These are phyloP conservation scores for Calonectria fujianensis DNA, from an alignment of 2,329 filamentous ascomycete genomes.

Conservation along the genomic window DNA sequence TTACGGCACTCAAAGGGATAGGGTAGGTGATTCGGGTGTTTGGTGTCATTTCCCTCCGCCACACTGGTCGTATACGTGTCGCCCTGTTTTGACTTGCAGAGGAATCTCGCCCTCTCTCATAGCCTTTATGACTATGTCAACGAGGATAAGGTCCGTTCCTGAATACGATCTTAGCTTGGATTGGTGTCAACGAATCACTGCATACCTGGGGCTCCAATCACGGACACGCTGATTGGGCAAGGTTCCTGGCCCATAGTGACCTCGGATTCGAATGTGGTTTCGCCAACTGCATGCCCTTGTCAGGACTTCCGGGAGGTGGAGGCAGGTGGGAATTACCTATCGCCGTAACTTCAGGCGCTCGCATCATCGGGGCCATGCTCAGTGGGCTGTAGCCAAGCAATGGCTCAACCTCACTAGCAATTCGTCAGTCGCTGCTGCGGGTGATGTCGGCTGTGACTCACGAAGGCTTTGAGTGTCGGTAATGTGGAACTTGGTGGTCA, in stretches of 20 bases:
- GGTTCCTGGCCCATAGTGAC: not conserved
- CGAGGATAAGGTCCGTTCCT: not conserved
- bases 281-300: not conserved
- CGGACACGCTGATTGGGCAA: slow-evolving; percentile 1
- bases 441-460: not conserved
- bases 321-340: not conserved
- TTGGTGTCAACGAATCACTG: not conserved
- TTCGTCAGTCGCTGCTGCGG: not conserved
- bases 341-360: not conserved
- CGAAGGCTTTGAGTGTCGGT: not conserved
- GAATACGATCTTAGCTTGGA: not conserved
- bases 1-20: no score
- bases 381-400: not conserved
- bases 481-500: not conserved
- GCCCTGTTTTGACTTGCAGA: not conserved
- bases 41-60: no score
- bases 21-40: no score
- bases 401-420: not conserved
- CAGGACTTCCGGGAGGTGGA: not conserved
- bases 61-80: no score
- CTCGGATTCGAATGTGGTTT: not conserved
- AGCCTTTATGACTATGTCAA: not conserved
- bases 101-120: not conserved
- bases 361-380: slow-evolving; percentile 7
- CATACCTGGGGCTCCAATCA: slow-evolving; percentile 18